These are phyloP conservation scores for Vinca major DNA, from an alignment of 305 asterid genomes.

Conservation along the genomic window DNA sequence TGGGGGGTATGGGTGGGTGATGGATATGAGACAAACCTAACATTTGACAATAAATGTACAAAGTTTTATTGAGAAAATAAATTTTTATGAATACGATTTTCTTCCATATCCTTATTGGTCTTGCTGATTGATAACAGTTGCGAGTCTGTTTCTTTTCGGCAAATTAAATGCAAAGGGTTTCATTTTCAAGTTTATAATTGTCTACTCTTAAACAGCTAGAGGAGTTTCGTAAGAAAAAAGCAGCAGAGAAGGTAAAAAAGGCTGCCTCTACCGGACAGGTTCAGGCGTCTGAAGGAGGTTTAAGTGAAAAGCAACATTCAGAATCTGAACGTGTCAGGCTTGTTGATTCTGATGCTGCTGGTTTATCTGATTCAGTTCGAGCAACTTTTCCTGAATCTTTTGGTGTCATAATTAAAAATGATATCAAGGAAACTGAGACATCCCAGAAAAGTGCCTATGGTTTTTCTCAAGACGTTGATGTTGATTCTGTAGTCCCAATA, in stretches of 20 bases:
- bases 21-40: too few species aligned
- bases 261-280: conserved; percentile 30
- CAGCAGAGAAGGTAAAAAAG: conserved; percentile 69
- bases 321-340: conserved; percentile 33
- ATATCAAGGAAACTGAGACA: conserved; percentile 24
- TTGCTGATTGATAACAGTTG: not conserved
- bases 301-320: conserved; percentile 34
- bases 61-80: not conserved
- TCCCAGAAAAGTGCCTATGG: conserved; percentile 25
- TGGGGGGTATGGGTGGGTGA: too few species aligned
- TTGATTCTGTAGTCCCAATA: conserved; percentile 14
- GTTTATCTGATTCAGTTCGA: conserved; percentile 44
- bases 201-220: conserved; percentile 47
- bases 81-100: not conserved
- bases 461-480: conserved; percentile 25
- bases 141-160: not conserved
- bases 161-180: not conserved
- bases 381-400: conserved; percentile 28
- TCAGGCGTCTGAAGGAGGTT: conserved; percentile 32
- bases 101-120: not conserved
- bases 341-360: conserved; percentile 41
- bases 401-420: conserved; percentile 26
- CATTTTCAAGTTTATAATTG: not conserved
- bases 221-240: conserved; percentile 87
- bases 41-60: too few species aligned